A percentile compares a stretch with the other conserved stretches of the same genome.
These are phyloP conservation scores for Yamadazyma kitorensis DNA, from an alignment of 805 yeast species.

Conservation along the genomic window DNA sequence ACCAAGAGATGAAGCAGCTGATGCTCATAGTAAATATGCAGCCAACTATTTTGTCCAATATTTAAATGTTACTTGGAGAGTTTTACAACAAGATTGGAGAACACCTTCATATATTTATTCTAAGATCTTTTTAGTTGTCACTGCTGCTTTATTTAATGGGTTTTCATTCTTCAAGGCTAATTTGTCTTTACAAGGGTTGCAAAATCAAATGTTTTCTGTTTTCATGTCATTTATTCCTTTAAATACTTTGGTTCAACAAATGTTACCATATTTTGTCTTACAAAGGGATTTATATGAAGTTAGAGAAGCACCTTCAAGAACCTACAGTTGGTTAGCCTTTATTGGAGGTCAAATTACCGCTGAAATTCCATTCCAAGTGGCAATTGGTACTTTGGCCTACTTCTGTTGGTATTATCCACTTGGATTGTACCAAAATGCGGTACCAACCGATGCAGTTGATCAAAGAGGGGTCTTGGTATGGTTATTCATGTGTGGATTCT, in stretches of 20 bases:
- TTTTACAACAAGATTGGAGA: constrained; percentile 45
- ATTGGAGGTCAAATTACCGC: constrained; percentile 39
- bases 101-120: constrained; percentile 61
- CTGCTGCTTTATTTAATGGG: constrained; percentile 65
- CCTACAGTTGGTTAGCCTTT: constrained; percentile 43
- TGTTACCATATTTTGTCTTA: constrained; percentile 41
- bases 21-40: constrained; percentile 30
- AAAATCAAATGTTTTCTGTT: constrained; percentile 60
- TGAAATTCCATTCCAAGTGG: constrained; percentile 47
- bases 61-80: constrained; percentile 30
- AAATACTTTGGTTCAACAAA: constrained; percentile 39
- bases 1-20: constrained; percentile 24
- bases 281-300: constrained; percentile 47
- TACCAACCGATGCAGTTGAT: constrained; percentile 36
- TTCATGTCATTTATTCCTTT: constrained; percentile 44
- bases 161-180: constrained; percentile 66
- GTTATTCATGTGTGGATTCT: constrained; percentile 26
- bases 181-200: constrained; percentile 55
- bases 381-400: constrained; percentile 40
- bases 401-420: constrained; percentile 64
- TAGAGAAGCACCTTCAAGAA: constrained; percentile 44
- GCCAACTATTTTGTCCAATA: constrained; percentile 26
- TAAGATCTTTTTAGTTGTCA: constrained; percentile 52
- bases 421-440: constrained; percentile 48
- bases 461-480: constrained; percentile 39